These are phyloP conservation scores for Powellomyces hirtus DNA, from an alignment of 192 early-diverging fungal species.

Conservation along the genomic window DNA sequence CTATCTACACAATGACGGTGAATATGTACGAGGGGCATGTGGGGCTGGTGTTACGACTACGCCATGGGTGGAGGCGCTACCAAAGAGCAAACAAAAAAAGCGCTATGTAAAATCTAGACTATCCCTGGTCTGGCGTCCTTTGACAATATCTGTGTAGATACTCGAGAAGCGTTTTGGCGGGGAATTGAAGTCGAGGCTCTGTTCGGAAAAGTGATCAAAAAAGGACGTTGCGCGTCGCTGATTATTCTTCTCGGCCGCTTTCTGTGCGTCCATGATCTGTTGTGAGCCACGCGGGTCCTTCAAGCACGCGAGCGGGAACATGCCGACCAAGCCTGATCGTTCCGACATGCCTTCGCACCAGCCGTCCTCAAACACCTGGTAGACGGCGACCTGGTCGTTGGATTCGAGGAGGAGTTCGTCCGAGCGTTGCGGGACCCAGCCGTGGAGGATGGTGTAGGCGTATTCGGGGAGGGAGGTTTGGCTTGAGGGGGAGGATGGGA, in stretches of 20 bases:
- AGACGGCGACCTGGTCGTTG: slow-evolving; percentile 30
- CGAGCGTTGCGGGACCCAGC: slow-evolving; percentile 33
- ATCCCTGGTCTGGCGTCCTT: too few relatives aligned
- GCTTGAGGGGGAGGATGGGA: not conserved
- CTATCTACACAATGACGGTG: too few relatives aligned
- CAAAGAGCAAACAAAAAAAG: too few relatives aligned
- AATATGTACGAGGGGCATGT: too few relatives aligned
- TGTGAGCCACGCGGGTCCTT: not conserved
- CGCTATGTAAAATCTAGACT: too few relatives aligned
- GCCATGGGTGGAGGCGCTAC: too few relatives aligned
- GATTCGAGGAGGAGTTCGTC: slow-evolving; percentile 32
- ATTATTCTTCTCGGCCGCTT: not conserved
- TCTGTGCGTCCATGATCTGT: not conserved
- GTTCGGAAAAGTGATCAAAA: not conserved
- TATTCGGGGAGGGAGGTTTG: not conserved
- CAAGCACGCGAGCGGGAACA: slow-evolving; percentile 36
- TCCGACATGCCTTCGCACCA: slow-evolving; percentile 35
- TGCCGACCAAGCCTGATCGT: slow-evolving; percentile 12
- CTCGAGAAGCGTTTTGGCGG: not conserved
- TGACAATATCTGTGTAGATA: too few relatives aligned
- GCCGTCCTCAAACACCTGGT: slow-evolving; percentile 37
- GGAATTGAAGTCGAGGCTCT: not conserved
- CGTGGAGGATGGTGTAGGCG: slow-evolving; percentile 16
- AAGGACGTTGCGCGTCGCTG: not conserved
- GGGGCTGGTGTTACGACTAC: too few relatives aligned